A percentile compares a stretch with the other conserved stretches of the same genome.
phyloP scores from a whole-genome alignment of 441 rosid genomes.

The Caryocar brasiliense region DNA sequence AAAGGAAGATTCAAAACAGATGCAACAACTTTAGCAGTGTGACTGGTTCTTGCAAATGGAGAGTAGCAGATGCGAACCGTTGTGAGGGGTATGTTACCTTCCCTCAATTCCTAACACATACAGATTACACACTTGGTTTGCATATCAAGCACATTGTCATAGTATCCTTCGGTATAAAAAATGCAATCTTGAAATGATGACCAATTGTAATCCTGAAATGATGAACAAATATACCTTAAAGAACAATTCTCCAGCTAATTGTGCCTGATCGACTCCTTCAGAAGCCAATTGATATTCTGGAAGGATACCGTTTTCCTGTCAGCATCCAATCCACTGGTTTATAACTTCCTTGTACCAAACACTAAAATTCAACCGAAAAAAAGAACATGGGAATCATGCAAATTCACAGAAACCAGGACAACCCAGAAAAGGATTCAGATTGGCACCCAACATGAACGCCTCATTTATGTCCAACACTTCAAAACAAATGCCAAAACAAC shows the following conservation, averaged over 20 bases:
- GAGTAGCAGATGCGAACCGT: slow-evolving; percentile 78
- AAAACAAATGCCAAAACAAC: too few species aligned
- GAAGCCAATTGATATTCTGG: slow-evolving; percentile 54
- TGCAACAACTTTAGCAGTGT: slow-evolving; percentile 68
- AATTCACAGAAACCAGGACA: not conserved
- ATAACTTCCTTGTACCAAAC: too few species aligned
- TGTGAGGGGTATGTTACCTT: slow-evolving; percentile 37
- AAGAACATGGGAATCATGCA: not conserved
- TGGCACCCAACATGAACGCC: not conserved
- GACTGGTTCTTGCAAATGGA: slow-evolving; percentile 77
- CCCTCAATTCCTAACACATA: slow-evolving; percentile 69
- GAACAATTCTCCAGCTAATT: slow-evolving; percentile 58
- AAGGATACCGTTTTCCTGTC: slow-evolving; percentile 71
- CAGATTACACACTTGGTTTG: not conserved
- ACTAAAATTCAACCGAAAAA: too few species aligned
- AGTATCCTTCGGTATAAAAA: not conserved
- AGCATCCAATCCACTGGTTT: not conserved
- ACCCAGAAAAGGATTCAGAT: not conserved
- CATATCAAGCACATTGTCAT: not conserved
- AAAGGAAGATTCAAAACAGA: slow-evolving; percentile 59
- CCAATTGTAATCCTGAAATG: not conserved
- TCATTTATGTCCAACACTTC: too few species aligned
- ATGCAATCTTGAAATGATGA: not conserved
- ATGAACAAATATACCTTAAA: slow-evolving; percentile 37
- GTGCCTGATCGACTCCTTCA: slow-evolving; percentile 69